phyloP scores from a whole-genome alignment of 1,284 basidiomycete species.

The Trichosporon sp. region DNA sequence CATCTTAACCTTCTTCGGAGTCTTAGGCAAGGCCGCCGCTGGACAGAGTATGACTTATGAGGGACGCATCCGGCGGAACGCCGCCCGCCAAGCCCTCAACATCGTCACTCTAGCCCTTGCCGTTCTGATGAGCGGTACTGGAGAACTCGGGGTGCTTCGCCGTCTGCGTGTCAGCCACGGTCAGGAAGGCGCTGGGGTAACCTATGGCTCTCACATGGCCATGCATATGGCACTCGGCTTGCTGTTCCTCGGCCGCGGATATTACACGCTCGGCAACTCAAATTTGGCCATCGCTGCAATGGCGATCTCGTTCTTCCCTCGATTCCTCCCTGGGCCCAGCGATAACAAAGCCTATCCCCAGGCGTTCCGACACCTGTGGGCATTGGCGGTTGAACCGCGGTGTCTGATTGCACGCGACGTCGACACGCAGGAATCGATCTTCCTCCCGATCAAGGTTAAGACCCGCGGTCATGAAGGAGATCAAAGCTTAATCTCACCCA shows the following conservation, averaged over 20 bases:
- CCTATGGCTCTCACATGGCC: conserved; percentile 88
- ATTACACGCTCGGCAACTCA: conserved; percentile 88
- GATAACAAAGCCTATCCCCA: conserved; percentile 93
- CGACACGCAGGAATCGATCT: conserved; percentile 83
- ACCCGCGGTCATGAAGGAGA: conserved; percentile 48
- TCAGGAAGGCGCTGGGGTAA: conserved; percentile 74
- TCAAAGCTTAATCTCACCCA: conserved; percentile 78
- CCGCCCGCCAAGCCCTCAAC: conserved; percentile 85
- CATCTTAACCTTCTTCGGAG: conserved; percentile 77
- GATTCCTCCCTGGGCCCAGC: conserved; percentile 72
- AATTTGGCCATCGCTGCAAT: conserved; percentile 88
- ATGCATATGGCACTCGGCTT: conserved; percentile 89
- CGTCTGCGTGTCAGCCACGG: conserved; percentile 89
- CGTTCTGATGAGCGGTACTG: conserved; percentile 95
- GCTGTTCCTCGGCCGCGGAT: conserved; percentile 90
- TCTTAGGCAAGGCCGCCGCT: conserved; percentile 63
- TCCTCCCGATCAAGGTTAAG: conserved; percentile 84
- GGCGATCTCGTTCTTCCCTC: conserved; percentile 86
- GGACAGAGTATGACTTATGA: conserved; percentile 73
- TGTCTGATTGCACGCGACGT: conserved; percentile 89
- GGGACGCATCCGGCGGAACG: conserved; percentile 77
- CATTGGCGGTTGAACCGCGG: conserved; percentile 88
- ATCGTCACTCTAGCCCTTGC: conserved; percentile 80
- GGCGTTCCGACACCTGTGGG: conserved; percentile 93
- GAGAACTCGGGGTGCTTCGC: conserved; percentile 85